Conservation (phyloP, 2,329 filamentous ascomycete species). For the Xylariomycetidae sp. region DNA sequence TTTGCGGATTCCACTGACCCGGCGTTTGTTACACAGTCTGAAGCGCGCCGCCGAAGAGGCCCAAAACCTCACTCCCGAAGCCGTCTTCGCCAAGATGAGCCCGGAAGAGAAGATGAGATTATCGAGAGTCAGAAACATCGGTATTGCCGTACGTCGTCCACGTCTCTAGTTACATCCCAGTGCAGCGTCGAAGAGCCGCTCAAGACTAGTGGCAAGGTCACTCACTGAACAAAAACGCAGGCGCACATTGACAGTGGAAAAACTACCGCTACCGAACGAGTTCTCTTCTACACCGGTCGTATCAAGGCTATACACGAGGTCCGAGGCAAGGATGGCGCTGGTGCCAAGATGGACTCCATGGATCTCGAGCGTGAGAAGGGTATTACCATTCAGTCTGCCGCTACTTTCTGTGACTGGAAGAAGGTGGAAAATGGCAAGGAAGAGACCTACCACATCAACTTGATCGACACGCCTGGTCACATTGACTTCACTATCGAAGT, state of each 20-base stretch:
- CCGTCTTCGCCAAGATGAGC: conserved; percentile 71
- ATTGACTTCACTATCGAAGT: conserved; percentile 99
- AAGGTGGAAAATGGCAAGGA: conserved; percentile 81
- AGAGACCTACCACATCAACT: conserved; percentile 91
- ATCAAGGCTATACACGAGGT: conserved; percentile 98
- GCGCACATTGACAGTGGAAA: conserved; percentile 99
- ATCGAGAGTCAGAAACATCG: conserved; percentile 86
- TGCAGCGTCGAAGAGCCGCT: neutral
- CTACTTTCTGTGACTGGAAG: conserved; percentile 95
- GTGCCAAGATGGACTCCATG: conserved; percentile 99
- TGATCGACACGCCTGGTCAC: conserved; percentile 97
- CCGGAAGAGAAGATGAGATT: conserved; percentile 73
- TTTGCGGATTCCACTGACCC: neutral
- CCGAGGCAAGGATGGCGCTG: conserved; percentile 85
- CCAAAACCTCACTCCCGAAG: conserved; percentile 47
- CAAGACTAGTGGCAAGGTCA: neutral
- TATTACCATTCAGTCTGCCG: conserved; percentile 97
- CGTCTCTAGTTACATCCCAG: conserved; percentile 1
- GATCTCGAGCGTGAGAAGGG: conserved; percentile 97
- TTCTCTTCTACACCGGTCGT: conserved; percentile 95
- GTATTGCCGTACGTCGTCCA: conserved; percentile 69
- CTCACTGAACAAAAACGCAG: conserved; percentile 33
- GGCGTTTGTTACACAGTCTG: conserved; percentile 27
- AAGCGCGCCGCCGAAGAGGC: conserved; percentile 48
- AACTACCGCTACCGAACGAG: conserved; percentile 91